These are phyloP conservation scores for Juncus effusus DNA, from an alignment of 176 grass and related monocot species.

Conservation along the genomic window DNA sequence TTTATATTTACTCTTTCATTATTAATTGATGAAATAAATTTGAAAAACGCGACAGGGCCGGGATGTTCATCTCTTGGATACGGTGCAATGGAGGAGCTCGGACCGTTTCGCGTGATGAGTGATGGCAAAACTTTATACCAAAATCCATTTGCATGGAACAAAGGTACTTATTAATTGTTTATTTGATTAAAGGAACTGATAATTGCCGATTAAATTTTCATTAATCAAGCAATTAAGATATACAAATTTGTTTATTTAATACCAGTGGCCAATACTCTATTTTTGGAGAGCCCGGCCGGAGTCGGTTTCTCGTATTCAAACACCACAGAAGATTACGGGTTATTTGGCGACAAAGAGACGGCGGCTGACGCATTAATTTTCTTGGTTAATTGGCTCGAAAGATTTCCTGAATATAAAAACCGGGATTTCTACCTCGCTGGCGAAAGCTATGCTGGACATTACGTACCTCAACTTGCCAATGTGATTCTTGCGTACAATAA, in stretches of 20 bases:
- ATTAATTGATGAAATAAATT: background rate
- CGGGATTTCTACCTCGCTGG: constrained; percentile 72
- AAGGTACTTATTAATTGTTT: constrained; percentile 27
- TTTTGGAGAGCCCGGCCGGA: constrained; percentile 88
- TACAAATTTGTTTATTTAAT: background rate
- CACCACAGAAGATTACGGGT: constrained; percentile 65
- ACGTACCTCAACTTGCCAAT: constrained; percentile 73
- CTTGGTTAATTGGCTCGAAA: constrained; percentile 65
- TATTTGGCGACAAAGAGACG: constrained; percentile 54
- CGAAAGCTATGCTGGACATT: constrained; percentile 88
- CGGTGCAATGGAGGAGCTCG: constrained; percentile 90
- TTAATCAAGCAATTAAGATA: background rate
- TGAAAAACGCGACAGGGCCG: constrained; percentile 32
- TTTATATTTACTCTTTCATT: no score
- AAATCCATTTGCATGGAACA: constrained; percentile 84
- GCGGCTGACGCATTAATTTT: constrained; percentile 54
- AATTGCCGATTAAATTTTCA: background rate
- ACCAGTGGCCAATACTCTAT: constrained; percentile 75
- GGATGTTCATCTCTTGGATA: constrained; percentile 89
- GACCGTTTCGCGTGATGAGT: constrained; percentile 85
- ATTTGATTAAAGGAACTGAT: no score
- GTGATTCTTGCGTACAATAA: constrained; percentile 48
- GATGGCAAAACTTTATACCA: constrained; percentile 69
- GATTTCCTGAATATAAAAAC: constrained; percentile 77
- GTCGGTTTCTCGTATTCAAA: constrained; percentile 97